A percentile compares a stretch with the other conserved stretches of the same genome.
Conservation (phyloP, 345 rosid species). For the Erucastrum elatum region DNA sequence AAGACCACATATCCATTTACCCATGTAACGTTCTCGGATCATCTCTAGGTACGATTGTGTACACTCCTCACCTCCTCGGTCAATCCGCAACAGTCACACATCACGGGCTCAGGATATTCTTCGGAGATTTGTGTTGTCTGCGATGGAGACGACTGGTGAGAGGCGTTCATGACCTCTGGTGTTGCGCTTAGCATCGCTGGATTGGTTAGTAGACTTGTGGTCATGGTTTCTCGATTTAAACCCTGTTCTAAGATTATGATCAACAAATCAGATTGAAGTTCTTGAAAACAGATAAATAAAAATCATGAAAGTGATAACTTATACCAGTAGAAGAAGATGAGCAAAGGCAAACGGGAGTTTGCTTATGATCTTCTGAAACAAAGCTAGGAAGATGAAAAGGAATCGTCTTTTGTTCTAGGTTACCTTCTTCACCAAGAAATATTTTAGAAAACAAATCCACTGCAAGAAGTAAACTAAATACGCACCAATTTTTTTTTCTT, state of each 20-base stretch:
- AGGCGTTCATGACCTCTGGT: slow-evolving; percentile 33
- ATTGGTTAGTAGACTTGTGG: slow-evolving; percentile 65
- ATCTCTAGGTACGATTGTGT: slow-evolving; percentile 75
- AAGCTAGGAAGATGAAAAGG: background rate
- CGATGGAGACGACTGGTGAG: slow-evolving; percentile 37
- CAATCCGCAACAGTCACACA: slow-evolving; percentile 83
- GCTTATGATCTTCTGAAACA: slow-evolving; percentile 30
- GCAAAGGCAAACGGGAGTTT: slow-evolving; percentile 11
- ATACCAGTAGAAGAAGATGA: slow-evolving; percentile 63
- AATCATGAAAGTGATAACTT: slow-evolving; percentile 12
- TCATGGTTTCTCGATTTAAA: slow-evolving; percentile 55
- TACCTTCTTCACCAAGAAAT: slow-evolving; percentile 56
- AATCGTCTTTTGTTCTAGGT: slow-evolving; percentile 60
- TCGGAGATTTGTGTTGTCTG: slow-evolving; percentile 33
- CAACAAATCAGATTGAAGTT: background rate
- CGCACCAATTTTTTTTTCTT: background rate
- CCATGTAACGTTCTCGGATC: slow-evolving; percentile 58
- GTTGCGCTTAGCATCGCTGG: slow-evolving; percentile 54
- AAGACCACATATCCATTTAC: slow-evolving; percentile 94
- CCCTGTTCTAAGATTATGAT: background rate
- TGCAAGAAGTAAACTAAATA: slow-evolving; percentile 33
- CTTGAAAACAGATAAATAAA: background rate
- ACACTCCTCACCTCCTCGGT: slow-evolving; percentile 95
- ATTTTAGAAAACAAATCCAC: slow-evolving; percentile 64
- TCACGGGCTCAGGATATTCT: slow-evolving; percentile 60